Evolutionary conservation across 129 eudicot species (phyloP), one percentile per base, ranked within the genome.

Genomic region (Lactuca sativa): DNA sequence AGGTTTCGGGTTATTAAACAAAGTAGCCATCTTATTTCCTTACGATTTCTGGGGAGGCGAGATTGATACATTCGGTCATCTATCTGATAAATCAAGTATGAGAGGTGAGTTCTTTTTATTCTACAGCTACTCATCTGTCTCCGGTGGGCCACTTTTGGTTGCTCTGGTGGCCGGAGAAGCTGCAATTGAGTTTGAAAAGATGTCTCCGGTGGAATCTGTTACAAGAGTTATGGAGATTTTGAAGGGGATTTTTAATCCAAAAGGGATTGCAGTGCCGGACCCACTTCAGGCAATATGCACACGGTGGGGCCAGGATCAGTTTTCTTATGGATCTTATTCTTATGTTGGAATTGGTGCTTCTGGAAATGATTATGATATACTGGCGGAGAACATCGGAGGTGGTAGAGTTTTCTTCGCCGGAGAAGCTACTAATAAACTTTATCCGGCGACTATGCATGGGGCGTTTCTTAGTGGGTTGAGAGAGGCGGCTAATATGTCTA

Each of bases 381-480:
- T 93, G 56, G 88, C 97, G 3, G 99, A 93, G 75, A 85, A 83
- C 75, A 80, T 90, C 25, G 97, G 89, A 40, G 81, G 85, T 72
- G 87, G 92, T 8, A 81, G 97, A 64, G 86, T 93, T 25, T 93
- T 93, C 81, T 93, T 93, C 69, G 99, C 97, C 10, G 99, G 99
- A 40, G 99, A 93, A 76, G 99, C 99, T 12, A 93, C 99, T 36
- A 93, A 85, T 56, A 93, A 80, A 71, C 97, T 79, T 79, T 93
- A 93, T 83, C 99, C 99, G 17, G 99, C 99, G 15, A 93, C 99
- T 37, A 93, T 93, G 99, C 99, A 93, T 36, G 99, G 99, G 66
- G 99, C 99, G 57, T 93, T 93, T 54, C 88, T 93, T 0, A 93
- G 99, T 70, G 99, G 99, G 75, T 81, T 93, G 97, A 90, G 99